Percentiles rank a stretch among this genome's conserved stretches.
Conservation (phyloP, 176 grass and related monocot genomes). For the Dactylis glomerata region DNA sequence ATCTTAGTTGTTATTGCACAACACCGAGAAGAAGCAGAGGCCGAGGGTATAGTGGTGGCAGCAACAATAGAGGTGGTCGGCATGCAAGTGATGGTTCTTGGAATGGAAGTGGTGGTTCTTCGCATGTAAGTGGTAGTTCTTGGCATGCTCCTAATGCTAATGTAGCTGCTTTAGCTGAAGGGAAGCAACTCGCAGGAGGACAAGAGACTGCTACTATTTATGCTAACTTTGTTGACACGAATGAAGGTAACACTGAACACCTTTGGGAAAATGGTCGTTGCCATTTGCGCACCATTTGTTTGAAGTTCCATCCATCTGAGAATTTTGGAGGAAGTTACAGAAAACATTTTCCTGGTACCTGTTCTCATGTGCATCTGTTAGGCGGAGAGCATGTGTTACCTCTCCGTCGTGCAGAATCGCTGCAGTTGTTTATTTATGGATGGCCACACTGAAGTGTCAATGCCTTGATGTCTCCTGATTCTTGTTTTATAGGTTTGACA, state of each 20-base stretch:
- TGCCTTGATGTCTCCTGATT: neutral
- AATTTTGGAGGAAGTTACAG: neutral
- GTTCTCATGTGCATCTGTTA: neutral
- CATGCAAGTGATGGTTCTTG: neutral
- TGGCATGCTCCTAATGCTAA: neutral
- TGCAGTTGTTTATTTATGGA: neutral
- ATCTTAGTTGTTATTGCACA: neutral
- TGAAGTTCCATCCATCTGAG: neutral
- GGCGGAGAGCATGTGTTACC: neutral
- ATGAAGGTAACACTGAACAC: neutral
- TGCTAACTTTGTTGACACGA: neutral
- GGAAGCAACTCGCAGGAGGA: neutral
- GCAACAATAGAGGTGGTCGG: neutral
- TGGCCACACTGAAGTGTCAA: neutral
- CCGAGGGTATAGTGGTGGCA: neutral
- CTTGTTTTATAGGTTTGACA: constrained; percentile 48
- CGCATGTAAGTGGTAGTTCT: no score
- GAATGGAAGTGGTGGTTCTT: neutral
- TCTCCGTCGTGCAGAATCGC: neutral
- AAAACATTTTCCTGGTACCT: neutral
- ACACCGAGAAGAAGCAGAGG: neutral
- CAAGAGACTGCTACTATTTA: neutral
- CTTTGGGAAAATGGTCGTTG: neutral
- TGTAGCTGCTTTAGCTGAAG: neutral
- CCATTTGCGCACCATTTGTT: neutral